Percentiles rank a stretch among this genome's conserved stretches.
Evolutionary conservation across 768 basidiomycete species (phyloP).

Genomic region (Fomitopsis serialis): DNA sequence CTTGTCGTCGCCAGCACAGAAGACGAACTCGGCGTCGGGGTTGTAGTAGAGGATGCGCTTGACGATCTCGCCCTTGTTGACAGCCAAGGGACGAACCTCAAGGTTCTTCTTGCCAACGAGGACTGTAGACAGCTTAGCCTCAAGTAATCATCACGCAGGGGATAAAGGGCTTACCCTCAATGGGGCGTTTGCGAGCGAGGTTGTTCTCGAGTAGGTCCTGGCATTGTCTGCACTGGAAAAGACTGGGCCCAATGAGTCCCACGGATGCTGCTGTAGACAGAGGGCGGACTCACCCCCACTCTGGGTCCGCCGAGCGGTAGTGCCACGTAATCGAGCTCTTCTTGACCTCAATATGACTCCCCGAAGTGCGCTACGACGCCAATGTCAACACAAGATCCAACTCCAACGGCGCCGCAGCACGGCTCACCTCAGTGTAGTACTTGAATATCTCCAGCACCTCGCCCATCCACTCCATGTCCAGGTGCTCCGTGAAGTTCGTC

Average conservation of each 20-base stretch:
- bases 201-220: constrained; percentile 95
- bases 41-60: constrained; percentile 90
- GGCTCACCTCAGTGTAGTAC: constrained; percentile 86
- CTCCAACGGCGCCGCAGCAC: background rate
- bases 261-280: background rate
- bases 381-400: constrained; percentile 9
- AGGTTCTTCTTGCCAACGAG: constrained; percentile 98
- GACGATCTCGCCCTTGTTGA: constrained; percentile 99
- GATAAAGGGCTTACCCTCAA: constrained; percentile 59
- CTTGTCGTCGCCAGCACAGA: constrained; percentile 99
- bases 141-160: background rate
- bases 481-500: constrained; percentile 82
- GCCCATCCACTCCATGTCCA: constrained; percentile 98
- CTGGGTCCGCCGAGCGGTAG: constrained; percentile 87
- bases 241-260: constrained; percentile 31
- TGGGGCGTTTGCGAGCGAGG: constrained; percentile 86
- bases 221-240: constrained; percentile 95
- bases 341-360: constrained; percentile 95
- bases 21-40: constrained; percentile 92
- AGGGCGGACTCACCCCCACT: constrained; percentile 74
- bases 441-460: constrained; percentile 95
- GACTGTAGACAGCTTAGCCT: constrained; percentile 36
- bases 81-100: constrained; percentile 90
- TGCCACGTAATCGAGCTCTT: constrained; percentile 99
- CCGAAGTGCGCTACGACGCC: constrained; percentile 68